Percentiles rank a stretch among this genome's conserved stretches.
These are phyloP conservation scores for Marasmius tenuissimus DNA, from an alignment of 1,284 basidiomycete genomes.

Conservation along the genomic window DNA sequence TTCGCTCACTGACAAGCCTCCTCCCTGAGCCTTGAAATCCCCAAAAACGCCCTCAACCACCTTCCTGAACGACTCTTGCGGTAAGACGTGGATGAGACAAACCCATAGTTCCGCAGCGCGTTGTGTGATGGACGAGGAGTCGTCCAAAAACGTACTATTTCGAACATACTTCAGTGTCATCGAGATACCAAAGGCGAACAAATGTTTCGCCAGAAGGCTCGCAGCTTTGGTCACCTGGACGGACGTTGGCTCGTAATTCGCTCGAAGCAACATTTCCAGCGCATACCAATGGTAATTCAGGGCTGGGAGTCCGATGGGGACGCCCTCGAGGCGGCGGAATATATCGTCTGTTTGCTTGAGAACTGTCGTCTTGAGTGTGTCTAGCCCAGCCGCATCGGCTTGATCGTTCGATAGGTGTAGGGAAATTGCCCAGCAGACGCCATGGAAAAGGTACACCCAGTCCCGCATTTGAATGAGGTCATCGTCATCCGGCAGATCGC, in stretches of 20 bases:
- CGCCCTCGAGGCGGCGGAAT: constrained; percentile 35
- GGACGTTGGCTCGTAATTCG: background rate
- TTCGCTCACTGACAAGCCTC: constrained; percentile 58
- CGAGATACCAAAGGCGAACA: constrained; percentile 43
- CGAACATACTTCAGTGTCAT: constrained; percentile 53
- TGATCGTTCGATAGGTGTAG: constrained; percentile 32
- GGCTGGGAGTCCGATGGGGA: constrained; percentile 33
- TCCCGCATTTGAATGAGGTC: constrained; percentile 25
- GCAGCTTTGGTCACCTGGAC: constrained; percentile 1
- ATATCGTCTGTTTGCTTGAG: constrained; percentile 41
- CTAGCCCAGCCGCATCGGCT: constrained; percentile 10
- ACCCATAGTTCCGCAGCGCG: constrained; percentile 75
- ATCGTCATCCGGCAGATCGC: constrained; percentile 33
- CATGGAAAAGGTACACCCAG: constrained; percentile 48
- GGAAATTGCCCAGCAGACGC: constrained; percentile 32
- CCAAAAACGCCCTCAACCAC: constrained; percentile 39
- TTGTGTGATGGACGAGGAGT: constrained; percentile 23
- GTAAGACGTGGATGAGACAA: constrained; percentile 59
- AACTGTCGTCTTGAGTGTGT: constrained; percentile 19
- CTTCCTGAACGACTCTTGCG: constrained; percentile 44
- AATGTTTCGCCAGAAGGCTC: constrained; percentile 21
- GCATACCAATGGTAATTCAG: constrained; percentile 60
- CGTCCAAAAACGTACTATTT: background rate
- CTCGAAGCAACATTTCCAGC: constrained; percentile 55
- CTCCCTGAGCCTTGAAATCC: constrained; percentile 9